Evolutionary conservation across 106 monocot genomes (phyloP).

Genomic region (Dendrobium huoshanense): DNA sequence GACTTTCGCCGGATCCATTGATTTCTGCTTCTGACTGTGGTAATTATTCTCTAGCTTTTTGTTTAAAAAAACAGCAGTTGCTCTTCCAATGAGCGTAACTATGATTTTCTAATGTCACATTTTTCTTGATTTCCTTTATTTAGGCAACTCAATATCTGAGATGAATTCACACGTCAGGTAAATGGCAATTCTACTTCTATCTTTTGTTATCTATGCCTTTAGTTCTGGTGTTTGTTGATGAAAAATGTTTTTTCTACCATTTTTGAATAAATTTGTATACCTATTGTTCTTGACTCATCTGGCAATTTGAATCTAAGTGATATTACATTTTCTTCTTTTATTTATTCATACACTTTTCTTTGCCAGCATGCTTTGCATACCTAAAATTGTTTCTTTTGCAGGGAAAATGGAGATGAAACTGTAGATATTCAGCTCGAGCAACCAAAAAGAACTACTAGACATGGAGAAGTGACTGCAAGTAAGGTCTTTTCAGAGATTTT

Average conservation of each 20-base stretch:
- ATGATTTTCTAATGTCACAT: constrained; percentile 5
- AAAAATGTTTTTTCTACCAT: not conserved
- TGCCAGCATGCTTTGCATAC: not conserved
- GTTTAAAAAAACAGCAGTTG: not conserved
- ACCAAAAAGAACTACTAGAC: not conserved
- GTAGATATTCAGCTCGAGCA: constrained; percentile 16
- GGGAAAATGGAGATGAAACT: constrained; percentile 18
- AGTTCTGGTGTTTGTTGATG: not conserved
- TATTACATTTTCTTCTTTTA: not conserved
- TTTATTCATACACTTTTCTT: not conserved
- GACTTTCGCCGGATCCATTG: not conserved
- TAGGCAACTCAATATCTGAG: constrained; percentile 1
- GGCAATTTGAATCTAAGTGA: not conserved
- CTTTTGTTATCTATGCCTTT: not conserved
- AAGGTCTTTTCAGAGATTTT: constrained; percentile 6
- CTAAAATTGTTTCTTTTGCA: constrained; percentile 1
- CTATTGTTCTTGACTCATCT: not conserved
- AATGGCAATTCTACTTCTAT: not conserved
- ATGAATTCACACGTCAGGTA: constrained; percentile 17
- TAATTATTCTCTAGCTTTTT: not conserved
- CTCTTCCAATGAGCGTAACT: not conserved
- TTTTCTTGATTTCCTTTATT: not conserved
- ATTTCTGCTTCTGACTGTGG: constrained; percentile 22
- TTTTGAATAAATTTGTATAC: not conserved
- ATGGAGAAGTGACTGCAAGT: constrained; percentile 2